Conservation (phyloP, 768 basidiomycete species). For the Rhodotorula taiwanensis region DNA sequence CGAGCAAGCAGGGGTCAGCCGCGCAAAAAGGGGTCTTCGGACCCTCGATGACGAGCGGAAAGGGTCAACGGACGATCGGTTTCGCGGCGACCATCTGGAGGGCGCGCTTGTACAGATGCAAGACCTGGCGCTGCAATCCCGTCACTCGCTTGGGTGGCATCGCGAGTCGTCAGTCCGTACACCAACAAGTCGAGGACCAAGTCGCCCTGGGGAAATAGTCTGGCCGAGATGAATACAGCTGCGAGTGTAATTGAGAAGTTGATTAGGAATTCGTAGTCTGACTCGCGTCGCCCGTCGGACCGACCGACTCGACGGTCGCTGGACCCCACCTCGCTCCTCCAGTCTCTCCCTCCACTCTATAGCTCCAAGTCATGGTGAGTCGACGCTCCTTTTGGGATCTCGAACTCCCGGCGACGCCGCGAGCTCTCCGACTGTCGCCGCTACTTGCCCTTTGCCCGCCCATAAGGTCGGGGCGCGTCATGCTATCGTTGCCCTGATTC, state of each 20-base stretch:
- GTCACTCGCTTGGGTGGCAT: conserved; percentile 11
- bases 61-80: conserved; percentile 26
- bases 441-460: not conserved
- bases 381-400: too few species aligned
- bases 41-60: too few species aligned
- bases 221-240: too few species aligned
- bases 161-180: too few species aligned
- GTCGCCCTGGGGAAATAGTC: too few species aligned
- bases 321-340: not conserved
- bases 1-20: not conserved
- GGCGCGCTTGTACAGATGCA: conserved; percentile 30
- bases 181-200: too few species aligned
- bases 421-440: too few species aligned
- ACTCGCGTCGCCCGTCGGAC: not conserved
- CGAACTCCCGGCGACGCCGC: too few species aligned
- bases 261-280: not conserved
- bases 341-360: not conserved
- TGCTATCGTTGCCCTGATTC: not conserved
- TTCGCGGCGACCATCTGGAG: conserved; percentile 36
- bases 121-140: conserved; percentile 35
- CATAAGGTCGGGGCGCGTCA: not conserved
- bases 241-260: too few species aligned
- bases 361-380: not conserved
- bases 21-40: too few species aligned
- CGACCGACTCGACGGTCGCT: not conserved